Percentiles rank a stretch among this genome's conserved stretches.
Conservation (phyloP, 2,329 filamentous ascomycete species). For the Aureobasidium sp. region DNA sequence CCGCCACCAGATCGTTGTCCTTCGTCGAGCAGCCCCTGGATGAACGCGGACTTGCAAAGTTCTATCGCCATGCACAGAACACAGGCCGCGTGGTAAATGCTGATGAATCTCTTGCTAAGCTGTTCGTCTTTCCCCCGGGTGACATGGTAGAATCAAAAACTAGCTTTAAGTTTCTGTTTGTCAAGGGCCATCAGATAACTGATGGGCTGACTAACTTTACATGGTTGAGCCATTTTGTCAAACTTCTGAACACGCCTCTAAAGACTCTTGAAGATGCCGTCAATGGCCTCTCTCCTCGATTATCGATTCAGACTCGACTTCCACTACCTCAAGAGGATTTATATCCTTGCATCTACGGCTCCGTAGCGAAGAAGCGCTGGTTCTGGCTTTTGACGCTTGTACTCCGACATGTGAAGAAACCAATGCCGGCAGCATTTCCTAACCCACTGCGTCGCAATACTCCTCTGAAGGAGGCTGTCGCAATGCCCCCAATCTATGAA, state of each 20-base stretch:
- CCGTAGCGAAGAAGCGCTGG: constrained; percentile 36
- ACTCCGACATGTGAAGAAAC: constrained; percentile 36
- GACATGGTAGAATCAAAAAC: constrained; percentile 23
- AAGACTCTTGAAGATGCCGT: constrained; percentile 23
- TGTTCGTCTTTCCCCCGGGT: constrained; percentile 33
- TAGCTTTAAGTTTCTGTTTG: constrained; percentile 31
- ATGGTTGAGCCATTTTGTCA: constrained; percentile 38
- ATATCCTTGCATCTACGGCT: constrained; percentile 36
- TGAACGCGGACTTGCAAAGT: constrained; percentile 16
- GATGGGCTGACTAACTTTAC: constrained; percentile 38
- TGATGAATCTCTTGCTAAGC: constrained; percentile 29
- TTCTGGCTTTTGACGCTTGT: constrained; percentile 42
- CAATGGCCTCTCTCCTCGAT: constrained; percentile 17
- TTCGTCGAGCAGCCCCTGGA: constrained; percentile 38
- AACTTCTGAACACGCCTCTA: constrained; percentile 30
- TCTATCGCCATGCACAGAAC: constrained; percentile 39
- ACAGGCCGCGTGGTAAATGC: constrained; percentile 35
- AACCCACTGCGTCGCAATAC: constrained; percentile 34
- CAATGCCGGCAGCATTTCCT: constrained; percentile 34
- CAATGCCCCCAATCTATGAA: constrained; percentile 28
- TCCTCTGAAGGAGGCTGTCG: constrained; percentile 16
- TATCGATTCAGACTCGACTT: constrained; percentile 26
- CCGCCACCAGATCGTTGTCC: constrained; percentile 27
- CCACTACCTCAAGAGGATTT: constrained; percentile 42
- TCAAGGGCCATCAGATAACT: constrained; percentile 41